These are phyloP conservation scores for Hortaea werneckii DNA, from an alignment of 2,329 filamentous ascomycete species.

Conservation along the genomic window DNA sequence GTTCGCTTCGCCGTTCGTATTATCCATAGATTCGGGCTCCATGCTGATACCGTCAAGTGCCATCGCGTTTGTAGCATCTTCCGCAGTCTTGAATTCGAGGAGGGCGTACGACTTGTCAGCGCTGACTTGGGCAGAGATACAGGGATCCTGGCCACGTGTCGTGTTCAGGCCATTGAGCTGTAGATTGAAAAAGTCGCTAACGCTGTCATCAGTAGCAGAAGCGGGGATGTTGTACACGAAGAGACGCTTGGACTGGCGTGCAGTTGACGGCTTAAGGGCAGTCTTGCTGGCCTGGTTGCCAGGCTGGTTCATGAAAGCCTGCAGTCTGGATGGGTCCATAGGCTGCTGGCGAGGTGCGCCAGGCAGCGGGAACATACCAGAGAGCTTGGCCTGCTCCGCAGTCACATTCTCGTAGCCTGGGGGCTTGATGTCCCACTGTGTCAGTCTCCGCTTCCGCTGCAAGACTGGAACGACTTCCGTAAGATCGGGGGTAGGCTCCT, in stretches of 20 bases:
- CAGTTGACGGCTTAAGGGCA: slow-evolving; percentile 85
- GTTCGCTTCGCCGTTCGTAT: slow-evolving; percentile 42
- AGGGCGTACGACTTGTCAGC: slow-evolving; percentile 72
- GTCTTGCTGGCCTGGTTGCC: slow-evolving; percentile 59
- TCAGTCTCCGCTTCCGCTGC: slow-evolving; percentile 82
- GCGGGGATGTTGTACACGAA: slow-evolving; percentile 74
- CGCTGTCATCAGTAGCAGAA: slow-evolving; percentile 60
- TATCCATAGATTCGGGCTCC: slow-evolving; percentile 52
- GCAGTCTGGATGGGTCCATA: slow-evolving; percentile 87
- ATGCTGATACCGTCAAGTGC: slow-evolving; percentile 84
- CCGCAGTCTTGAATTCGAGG: slow-evolving; percentile 77
- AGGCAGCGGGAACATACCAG: slow-evolving; percentile 95
- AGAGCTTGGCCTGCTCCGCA: slow-evolving; percentile 95
- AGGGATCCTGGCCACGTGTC: slow-evolving; percentile 72
- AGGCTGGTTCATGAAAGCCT: slow-evolving; percentile 91
- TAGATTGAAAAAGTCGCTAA: slow-evolving; percentile 85
- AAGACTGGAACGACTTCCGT: slow-evolving; percentile 74
- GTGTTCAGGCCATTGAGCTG: slow-evolving; percentile 96
- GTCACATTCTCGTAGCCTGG: slow-evolving; percentile 97
- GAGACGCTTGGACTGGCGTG: slow-evolving; percentile 86
- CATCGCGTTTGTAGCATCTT: slow-evolving; percentile 82
- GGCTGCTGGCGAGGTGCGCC: slow-evolving; percentile 89
- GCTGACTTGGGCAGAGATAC: slow-evolving; percentile 71
- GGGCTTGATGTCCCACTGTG: slow-evolving; percentile 99
- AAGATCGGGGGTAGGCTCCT: slow-evolving; percentile 91